A percentile compares a stretch with the other conserved stretches of the same genome.
Evolutionary conservation across 345 rosid species (phyloP).

Genomic region (Aegle marmelos): DNA sequence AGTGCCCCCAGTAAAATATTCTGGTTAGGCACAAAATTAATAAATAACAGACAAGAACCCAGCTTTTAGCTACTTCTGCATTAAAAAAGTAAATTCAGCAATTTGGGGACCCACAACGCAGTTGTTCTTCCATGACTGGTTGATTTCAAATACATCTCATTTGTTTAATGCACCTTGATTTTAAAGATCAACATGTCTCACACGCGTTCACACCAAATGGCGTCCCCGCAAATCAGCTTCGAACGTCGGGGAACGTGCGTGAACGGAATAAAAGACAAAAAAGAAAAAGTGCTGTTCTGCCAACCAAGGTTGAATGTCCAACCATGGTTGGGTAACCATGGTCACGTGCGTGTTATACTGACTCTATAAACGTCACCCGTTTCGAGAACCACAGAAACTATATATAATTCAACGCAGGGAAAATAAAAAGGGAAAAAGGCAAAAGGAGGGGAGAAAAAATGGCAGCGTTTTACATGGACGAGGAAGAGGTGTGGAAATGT

Average conservation of each 20-base stretch:
- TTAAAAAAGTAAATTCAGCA: neutral
- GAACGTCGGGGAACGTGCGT: neutral
- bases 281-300: constrained; percentile 23
- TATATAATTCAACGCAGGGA: neutral
- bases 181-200: neutral
- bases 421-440: neutral
- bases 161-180: neutral
- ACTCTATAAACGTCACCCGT: constrained; percentile 28
- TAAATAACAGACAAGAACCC: neutral
- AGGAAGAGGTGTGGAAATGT: constrained; percentile 73
- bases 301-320: neutral
- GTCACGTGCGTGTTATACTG: neutral
- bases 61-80: neutral
- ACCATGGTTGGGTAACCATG: constrained; percentile 27
- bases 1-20: too few relatives aligned
- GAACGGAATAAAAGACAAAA: neutral
- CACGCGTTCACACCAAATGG: neutral
- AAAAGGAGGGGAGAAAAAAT: neutral
- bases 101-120: neutral
- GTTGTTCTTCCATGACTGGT: constrained; percentile 15
- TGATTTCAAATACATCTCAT: neutral
- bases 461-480: constrained; percentile 49
- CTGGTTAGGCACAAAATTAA: too few relatives aligned
- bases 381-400: neutral
- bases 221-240: neutral